Percentiles rank a stretch among this genome's conserved stretches.
phyloP scores from a whole-genome alignment of 2,329 filamentous ascomycete genomes.

The Fusarium torreyae region DNA sequence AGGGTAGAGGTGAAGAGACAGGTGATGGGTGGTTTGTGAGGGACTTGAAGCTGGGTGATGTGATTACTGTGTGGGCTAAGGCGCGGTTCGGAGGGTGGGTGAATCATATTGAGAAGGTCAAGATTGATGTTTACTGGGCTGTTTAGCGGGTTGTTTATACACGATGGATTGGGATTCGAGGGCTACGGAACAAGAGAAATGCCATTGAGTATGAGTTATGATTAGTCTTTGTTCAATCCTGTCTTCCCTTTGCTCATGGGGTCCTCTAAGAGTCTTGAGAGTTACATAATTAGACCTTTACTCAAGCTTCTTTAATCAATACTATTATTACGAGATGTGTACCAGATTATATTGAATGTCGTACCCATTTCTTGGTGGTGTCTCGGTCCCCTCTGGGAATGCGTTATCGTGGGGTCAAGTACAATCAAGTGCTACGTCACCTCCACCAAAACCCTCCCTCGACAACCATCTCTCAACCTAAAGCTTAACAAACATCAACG shows the following conservation, averaged over 20 bases:
- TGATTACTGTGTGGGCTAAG: constrained; percentile 74
- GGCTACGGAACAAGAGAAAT: neutral
- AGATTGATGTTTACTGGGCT: constrained; percentile 73
- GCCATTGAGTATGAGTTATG: constrained; percentile 3
- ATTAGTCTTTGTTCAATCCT: neutral
- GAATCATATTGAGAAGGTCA: constrained; percentile 65
- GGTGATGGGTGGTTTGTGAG: constrained; percentile 70
- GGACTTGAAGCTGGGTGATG: constrained; percentile 70
- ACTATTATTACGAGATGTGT: too few relatives aligned
- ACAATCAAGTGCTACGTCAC: constrained; percentile 25
- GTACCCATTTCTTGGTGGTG: neutral
- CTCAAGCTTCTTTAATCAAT: too few relatives aligned
- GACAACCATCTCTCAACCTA: neutral
- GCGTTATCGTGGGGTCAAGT: constrained; percentile 6
- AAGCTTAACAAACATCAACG: neutral
- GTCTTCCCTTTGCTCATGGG: neutral
- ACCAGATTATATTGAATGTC: too few relatives aligned
- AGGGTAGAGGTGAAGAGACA: constrained; percentile 67
- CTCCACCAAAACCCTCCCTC: neutral
- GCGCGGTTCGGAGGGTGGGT: constrained; percentile 69
- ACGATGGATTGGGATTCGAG: neutral
- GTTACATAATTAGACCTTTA: too few relatives aligned
- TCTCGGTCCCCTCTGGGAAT: neutral
- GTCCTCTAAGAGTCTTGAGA: neutral
- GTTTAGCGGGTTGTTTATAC: constrained; percentile 48